phyloP scores from a whole-genome alignment of 2,329 filamentous ascomycete species.

The Leptographium wingfieldii region DNA sequence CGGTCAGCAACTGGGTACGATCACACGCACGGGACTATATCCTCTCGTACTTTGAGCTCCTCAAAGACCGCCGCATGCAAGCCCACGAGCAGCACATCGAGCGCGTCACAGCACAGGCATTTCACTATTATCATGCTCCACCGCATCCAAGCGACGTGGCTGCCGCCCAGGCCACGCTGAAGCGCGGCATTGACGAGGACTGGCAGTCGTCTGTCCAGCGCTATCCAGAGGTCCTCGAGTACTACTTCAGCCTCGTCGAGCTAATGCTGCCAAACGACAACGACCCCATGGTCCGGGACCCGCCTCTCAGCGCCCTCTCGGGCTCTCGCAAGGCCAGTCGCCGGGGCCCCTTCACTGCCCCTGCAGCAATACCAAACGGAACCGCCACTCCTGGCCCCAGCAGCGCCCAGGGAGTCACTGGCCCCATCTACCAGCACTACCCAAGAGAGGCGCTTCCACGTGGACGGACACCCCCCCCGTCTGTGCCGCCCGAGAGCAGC shows the following conservation, averaged over 20 bases:
- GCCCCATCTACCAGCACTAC: slow-evolving; percentile 9
- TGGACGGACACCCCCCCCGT: slow-evolving; percentile 10
- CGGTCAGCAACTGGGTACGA: slow-evolving; percentile 48
- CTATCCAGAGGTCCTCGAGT: slow-evolving; percentile 72
- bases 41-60: slow-evolving; percentile 49
- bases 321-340: slow-evolving; percentile 34
- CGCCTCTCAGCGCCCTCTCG: slow-evolving; percentile 42
- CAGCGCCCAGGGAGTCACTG: background rate
- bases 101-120: slow-evolving; percentile 40
- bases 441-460: background rate
- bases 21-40: slow-evolving; percentile 56
- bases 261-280: slow-evolving; percentile 51
- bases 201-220: slow-evolving; percentile 64
- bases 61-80: slow-evolving; percentile 48
- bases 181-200: slow-evolving; percentile 65
- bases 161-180: slow-evolving; percentile 51
- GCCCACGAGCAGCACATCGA: slow-evolving; percentile 43
- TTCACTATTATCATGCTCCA: slow-evolving; percentile 42
- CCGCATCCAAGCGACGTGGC: slow-evolving; percentile 51
- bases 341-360: slow-evolving; percentile 25
- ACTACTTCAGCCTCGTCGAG: slow-evolving; percentile 62
- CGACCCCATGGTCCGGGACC: slow-evolving; percentile 45
- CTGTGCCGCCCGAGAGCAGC: slow-evolving; percentile 1
- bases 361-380: slow-evolving; percentile 9
- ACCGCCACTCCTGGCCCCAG: background rate